These are phyloP conservation scores for Athelia psychrophila DNA, from an alignment of 1,284 basidiomycete genomes.

Conservation along the genomic window DNA sequence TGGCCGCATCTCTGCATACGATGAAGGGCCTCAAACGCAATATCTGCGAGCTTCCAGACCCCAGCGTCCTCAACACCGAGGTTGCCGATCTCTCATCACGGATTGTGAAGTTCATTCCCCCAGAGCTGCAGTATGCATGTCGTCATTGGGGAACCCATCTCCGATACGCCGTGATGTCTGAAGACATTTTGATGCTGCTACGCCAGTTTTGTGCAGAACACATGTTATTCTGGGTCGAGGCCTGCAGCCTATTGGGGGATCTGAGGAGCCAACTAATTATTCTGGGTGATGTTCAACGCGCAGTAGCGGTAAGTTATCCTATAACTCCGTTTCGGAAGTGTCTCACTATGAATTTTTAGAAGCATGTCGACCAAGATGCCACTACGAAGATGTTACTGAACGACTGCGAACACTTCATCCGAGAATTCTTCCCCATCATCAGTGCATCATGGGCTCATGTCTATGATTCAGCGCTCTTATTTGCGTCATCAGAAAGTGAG, in stretches of 20 bases:
- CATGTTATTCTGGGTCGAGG: background rate
- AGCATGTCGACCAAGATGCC: background rate
- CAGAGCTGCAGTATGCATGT: background rate
- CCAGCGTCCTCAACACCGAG: background rate
- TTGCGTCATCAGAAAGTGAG: background rate
- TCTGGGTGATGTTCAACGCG: background rate
- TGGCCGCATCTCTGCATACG: background rate
- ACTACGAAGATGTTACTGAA: background rate
- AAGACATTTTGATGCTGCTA: background rate
- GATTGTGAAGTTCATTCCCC: background rate
- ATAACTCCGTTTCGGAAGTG: background rate
- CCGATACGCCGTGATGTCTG: background rate
- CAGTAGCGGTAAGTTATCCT: background rate
- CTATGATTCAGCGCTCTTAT: background rate
- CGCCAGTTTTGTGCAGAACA: background rate
- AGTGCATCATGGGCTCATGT: background rate
- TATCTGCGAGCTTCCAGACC: background rate
- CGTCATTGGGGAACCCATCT: background rate
- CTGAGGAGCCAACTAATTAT: background rate
- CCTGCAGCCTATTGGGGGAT: slow-evolving; percentile 1
- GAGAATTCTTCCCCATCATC: background rate
- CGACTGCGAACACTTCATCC: background rate
- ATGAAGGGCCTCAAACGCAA: background rate
- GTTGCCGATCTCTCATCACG: background rate
- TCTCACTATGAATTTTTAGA: background rate